A percentile compares a stretch with the other conserved stretches of the same genome.
Conservation (phyloP, 208 protist species). For the Wallacemonas sp. region DNA sequence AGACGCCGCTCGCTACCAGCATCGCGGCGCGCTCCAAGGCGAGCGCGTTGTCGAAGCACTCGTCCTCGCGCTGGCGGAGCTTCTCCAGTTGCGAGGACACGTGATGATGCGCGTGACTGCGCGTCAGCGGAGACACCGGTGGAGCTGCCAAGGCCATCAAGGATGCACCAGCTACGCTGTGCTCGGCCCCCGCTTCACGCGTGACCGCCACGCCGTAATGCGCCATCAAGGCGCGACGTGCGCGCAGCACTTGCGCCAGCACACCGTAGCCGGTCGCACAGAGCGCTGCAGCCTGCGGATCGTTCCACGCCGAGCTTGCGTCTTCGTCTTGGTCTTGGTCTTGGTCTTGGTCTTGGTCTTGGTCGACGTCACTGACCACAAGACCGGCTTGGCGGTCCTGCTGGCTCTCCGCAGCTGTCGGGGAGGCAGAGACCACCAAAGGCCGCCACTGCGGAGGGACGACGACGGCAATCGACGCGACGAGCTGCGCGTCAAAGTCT, state of each 20-base stretch:
- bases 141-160: neutral
- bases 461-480: neutral
- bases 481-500: neutral
- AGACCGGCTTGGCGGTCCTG: too few relatives aligned
- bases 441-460: neutral
- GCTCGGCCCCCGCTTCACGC: neutral
- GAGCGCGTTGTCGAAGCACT: constrained; percentile 23
- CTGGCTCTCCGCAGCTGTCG: too few relatives aligned
- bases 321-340: neutral
- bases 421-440: too few relatives aligned
- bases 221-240: constrained; percentile 18
- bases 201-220: neutral
- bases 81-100: neutral
- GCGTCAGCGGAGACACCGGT: neutral
- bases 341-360: neutral
- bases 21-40: constrained; percentile 18
- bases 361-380: neutral
- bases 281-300: constrained; percentile 1
- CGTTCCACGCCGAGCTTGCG: neutral
- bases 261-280: constrained; percentile 18
- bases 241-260: constrained; percentile 19
- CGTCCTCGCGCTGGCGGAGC: constrained; percentile 14
- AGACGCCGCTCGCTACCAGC: constrained; percentile 14
- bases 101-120: neutral
- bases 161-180: neutral